Evolutionary conservation across 768 basidiomycete species (phyloP).

Genomic region (Leucocoprinus sp.): DNA sequence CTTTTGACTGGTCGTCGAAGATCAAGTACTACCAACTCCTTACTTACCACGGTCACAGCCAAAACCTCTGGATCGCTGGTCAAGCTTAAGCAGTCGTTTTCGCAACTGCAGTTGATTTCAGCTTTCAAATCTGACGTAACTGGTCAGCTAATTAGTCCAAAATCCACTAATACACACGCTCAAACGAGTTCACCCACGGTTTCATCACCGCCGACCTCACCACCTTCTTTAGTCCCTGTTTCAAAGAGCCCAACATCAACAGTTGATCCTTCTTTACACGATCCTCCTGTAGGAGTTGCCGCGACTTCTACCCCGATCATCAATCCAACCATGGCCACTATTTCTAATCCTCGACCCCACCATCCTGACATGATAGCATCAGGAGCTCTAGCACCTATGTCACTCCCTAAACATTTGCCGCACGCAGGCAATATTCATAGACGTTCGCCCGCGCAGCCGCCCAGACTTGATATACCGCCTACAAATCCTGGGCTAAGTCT

Average conservation of each 20-base stretch:
- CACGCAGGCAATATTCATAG: not conserved
- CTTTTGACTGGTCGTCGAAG: not conserved
- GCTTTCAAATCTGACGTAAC: constrained; percentile 2
- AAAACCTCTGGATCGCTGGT: constrained; percentile 4
- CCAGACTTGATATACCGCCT: constrained; percentile 16
- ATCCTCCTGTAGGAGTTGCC: not conserved
- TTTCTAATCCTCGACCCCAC: not conserved
- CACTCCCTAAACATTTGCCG: not conserved
- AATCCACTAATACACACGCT: not conserved
- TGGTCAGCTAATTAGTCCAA: not conserved
- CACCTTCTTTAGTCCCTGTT: not conserved
- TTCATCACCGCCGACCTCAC: not conserved
- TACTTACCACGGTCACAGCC: not conserved
- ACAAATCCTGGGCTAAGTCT: constrained; percentile 21
- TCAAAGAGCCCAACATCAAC: not conserved
- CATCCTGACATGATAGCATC: not conserved
- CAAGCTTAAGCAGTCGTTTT: constrained; percentile 10
- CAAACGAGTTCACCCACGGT: not conserved
- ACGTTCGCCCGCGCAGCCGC: constrained; percentile 5
- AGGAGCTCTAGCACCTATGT: not conserved
- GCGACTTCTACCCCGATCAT: not conserved
- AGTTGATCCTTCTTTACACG: not conserved
- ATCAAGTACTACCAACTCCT: constrained; percentile 3
- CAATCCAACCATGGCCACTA: not conserved
- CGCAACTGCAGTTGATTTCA: too few relatives aligned